phyloP scores from a whole-genome alignment of 1,139 yeast genomes.

The Pichia sp. region DNA sequence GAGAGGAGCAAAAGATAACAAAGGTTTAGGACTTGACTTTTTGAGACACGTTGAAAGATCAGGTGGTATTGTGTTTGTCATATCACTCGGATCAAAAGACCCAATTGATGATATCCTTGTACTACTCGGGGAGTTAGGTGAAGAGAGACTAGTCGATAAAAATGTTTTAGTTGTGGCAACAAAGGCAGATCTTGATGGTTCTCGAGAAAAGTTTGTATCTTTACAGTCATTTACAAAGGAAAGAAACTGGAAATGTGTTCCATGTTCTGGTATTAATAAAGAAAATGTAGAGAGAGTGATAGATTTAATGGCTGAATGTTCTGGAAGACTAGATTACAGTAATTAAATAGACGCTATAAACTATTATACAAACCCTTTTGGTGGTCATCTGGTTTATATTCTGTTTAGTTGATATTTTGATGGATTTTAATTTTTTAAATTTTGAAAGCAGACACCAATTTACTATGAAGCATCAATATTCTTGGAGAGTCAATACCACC shows the following conservation, averaged over 20 bases:
- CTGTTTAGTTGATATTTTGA: background rate
- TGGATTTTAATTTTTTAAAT: background rate
- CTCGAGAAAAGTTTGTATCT: slow-evolving; percentile 38
- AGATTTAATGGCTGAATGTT: slow-evolving; percentile 61
- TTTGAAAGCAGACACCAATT: slow-evolving; percentile 17
- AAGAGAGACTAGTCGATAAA: slow-evolving; percentile 49
- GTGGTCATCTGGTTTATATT: background rate
- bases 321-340: slow-evolving; percentile 30
- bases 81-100: slow-evolving; percentile 58
- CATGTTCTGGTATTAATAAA: slow-evolving; percentile 72
- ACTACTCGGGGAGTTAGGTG: slow-evolving; percentile 66
- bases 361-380: background rate
- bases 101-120: slow-evolving; percentile 60
- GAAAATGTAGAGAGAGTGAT: slow-evolving; percentile 71
- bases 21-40: slow-evolving; percentile 92
- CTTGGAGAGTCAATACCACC: slow-evolving; percentile 63
- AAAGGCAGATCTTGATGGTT: slow-evolving; percentile 70
- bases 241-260: slow-evolving; percentile 61
- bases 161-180: slow-evolving; percentile 75
- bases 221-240: slow-evolving; percentile 40
- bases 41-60: slow-evolving; percentile 88
- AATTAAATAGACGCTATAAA: background rate
- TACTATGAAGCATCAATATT: slow-evolving; percentile 37
- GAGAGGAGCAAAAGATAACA: slow-evolving; percentile 74
- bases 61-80: slow-evolving; percentile 80